Evolutionary conservation across 768 basidiomycete genomes (phyloP), one percentile per base, ranked within the genome.

Genomic region (Tricholoma matsutake): DNA sequence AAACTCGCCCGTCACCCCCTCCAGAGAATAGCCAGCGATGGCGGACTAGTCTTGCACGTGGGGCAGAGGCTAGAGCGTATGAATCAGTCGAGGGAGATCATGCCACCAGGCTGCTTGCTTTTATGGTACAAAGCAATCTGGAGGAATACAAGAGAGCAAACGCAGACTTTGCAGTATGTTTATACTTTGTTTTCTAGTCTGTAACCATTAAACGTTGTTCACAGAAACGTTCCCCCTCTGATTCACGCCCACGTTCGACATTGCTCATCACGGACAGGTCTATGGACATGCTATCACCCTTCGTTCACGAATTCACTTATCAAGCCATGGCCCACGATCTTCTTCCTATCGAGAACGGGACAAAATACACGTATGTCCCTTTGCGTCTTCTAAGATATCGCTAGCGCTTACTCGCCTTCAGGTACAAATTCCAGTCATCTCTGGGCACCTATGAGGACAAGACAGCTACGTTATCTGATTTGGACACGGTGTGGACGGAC

Each of bases 311-410:
- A 70, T 99, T 99, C 71, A 98, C 96, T 20, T 99, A 98, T 73
- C 97, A 98, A 74, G 96, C 97, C 0, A 99, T 99, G 97, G 91
- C 90, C 54, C 94, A 95, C 67, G 97, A 99, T 73, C 75, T 99
- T 18, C 81, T 99, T 5, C 89, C 88, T 16, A 92, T 99, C 56
- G 84, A 94, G 59, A 86, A 93, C 62, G 96, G 96, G 25, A 81
- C 80, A 8, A 88, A 83, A 74, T 98, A 98, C 74, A 86, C 84
- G 94, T 96, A 65, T 59, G 93, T 80, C 20, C 20, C 18, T n/a
- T 5, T 60, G 62, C 10, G 54, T 54, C 29, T 16, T 62, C 29
- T 13, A 41, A 35, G n/a, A 61, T 43, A 6, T 34, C 57, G 49
- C 34, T 13, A 45, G 14, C 34, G 3, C 54, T 56, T 29, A 41